Base-by-base conservation (phyloP, 2,329 filamentous ascomycete genomes). In the Ascocoryne sarcoides region DNA sequence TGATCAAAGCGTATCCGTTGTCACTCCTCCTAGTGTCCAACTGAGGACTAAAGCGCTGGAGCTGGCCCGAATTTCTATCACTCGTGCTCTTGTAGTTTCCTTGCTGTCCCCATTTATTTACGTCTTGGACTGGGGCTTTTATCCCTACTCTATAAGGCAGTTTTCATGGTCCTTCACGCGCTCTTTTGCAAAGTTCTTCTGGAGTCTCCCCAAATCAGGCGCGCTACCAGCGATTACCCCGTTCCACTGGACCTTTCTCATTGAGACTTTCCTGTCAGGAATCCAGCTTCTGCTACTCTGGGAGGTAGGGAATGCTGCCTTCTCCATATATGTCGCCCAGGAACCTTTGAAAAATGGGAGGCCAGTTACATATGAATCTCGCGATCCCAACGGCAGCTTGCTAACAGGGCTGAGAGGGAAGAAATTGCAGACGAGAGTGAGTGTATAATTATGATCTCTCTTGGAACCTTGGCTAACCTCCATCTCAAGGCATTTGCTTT, bases 341-440 rank as follows among this genome's bases (percentile, higher is more conserved):
- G 78, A 84, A 52, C 90, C 90, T 1, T 60, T 94, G 39, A 95
- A 94, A 66, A 84, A 84, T 50, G 81, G 75, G n/a, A 75, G 81
- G 54, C 88, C 89, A 3, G 73, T 96, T 41, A 95, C 87, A 0
- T 74, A 75, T 14, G 84, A 90, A 50, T 85, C 87, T 12, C 92
- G 85, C 57, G 89, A 95, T 60, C 86, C 90, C 1, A 96, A 95
- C 55, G 88, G 87, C 26, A 95, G 85, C 58, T 69, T 96, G 19
- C 61, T 96, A 36, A 87, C 80, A 42, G 90, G 90, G 0, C 62
- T 96, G 33, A 89, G 81, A 59, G 82, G 82, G 49, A 92, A 88
- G 64, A 92, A 90, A 60, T 70, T 85, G 7, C 70, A 84, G 8
- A 78, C 85, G 45, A 80, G 76, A 63, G 82, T 83, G 64, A 53